phyloP scores from a whole-genome alignment of 228 moss, liverwort and hornwort genomes.

The Sphagnum fallax region DNA sequence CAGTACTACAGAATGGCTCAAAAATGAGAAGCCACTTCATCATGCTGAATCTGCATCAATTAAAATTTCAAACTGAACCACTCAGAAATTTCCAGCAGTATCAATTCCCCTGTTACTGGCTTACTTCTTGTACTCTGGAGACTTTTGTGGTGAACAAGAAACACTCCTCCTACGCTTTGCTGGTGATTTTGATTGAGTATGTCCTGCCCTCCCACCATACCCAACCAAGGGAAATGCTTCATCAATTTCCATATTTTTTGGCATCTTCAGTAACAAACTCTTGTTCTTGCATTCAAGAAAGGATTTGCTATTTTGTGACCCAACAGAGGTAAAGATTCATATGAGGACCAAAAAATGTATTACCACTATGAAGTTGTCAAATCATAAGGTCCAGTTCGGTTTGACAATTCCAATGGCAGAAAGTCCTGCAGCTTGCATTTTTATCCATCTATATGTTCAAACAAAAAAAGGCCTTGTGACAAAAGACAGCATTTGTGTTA shows the following conservation, averaged over 20 bases:
- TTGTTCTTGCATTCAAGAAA: no score
- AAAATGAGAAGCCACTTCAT: background rate
- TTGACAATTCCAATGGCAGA: background rate
- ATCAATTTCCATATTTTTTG: conserved; percentile 11
- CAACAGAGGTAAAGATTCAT: background rate
- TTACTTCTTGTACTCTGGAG: conserved; percentile 22
- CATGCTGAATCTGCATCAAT: background rate
- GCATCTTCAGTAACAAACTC: background rate
- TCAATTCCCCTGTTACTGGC: conserved; percentile 14
- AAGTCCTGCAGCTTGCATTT: background rate
- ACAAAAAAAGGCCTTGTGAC: no score
- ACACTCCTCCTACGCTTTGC: conserved; percentile 57
- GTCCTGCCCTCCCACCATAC: conserved; percentile 14
- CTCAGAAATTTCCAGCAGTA: no score
- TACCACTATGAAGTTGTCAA: background rate
- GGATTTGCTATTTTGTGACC: background rate
- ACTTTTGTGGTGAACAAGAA: conserved; percentile 42
- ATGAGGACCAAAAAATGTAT: background rate
- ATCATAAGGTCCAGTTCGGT: background rate
- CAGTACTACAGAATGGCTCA: background rate
- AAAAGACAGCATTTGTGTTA: no score
- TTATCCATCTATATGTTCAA: no score
- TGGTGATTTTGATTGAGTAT: conserved; percentile 28
- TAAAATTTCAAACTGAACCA: background rate
- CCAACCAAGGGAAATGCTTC: background rate